phyloP scores from a whole-genome alignment of 768 basidiomycete species.

The Terana coerulea region DNA sequence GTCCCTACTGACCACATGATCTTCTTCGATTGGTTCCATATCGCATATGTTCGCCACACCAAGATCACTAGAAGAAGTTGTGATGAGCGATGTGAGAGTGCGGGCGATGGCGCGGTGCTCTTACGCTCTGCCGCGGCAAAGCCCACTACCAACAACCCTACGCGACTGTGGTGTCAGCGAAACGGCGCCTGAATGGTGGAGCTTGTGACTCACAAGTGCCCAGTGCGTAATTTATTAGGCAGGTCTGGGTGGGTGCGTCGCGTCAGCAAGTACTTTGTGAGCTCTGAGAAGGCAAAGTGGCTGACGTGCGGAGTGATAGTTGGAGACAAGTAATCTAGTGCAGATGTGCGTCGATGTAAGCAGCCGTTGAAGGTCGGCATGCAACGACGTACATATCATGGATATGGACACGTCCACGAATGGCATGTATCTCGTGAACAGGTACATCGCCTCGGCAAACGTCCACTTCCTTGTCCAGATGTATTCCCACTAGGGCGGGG shows the following conservation, averaged over 20 bases:
- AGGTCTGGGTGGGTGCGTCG: not conserved
- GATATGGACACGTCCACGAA: not conserved
- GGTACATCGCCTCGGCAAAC: not conserved
- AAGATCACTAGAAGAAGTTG: not conserved
- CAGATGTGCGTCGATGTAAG: not conserved
- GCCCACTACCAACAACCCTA: not conserved
- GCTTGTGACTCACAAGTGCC: slow-evolving; percentile 3
- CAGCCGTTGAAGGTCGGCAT: not conserved
- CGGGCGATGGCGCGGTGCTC: not conserved
- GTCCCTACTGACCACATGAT: not conserved
- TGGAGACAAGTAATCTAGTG: not conserved
- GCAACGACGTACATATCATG: not conserved
- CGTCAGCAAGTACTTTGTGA: no score
- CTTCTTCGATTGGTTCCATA: not conserved
- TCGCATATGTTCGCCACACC: slow-evolving; percentile 3
- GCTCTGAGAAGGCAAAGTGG: no score
- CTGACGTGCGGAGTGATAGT: slow-evolving; percentile 1
- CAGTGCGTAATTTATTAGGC: not conserved
- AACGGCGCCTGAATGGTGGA: not conserved
- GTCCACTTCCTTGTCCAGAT: slow-evolving; percentile 1
- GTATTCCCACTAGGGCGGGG: not conserved
- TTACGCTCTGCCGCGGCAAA: not conserved
- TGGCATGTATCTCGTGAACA: not conserved
- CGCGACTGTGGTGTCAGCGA: not conserved
- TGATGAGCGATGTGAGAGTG: no score